Conservation (phyloP, 441 rosid species). For the Daphne laureola region DNA sequence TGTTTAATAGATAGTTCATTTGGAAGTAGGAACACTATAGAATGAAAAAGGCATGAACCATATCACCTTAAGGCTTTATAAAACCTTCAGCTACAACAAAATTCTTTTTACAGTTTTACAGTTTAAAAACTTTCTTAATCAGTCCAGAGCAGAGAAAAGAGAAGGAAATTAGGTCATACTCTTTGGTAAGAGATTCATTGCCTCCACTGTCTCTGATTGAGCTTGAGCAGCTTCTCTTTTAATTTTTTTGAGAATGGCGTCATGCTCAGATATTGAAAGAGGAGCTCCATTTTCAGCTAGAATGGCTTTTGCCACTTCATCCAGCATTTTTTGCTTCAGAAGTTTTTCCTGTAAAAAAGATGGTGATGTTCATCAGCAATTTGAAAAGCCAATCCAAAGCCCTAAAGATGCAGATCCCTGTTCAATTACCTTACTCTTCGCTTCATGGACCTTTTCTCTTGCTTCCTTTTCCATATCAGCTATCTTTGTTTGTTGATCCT, state of each 20-base stretch:
- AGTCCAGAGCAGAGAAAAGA: conserved; percentile 1
- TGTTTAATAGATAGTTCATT: no score
- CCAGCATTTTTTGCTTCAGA: conserved; percentile 44
- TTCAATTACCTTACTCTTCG: conserved; percentile 48
- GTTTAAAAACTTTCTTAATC: no score
- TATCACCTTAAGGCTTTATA: no score
- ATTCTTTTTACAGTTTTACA: no score
- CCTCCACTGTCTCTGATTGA: conserved; percentile 48
- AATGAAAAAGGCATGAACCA: no score
- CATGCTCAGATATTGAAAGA: conserved; percentile 48
- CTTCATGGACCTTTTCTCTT: conserved; percentile 39
- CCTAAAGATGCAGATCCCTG: conserved; percentile 1
- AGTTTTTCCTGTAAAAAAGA: conserved; percentile 37
- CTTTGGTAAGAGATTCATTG: conserved; percentile 26
- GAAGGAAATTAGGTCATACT: conserved; percentile 32
- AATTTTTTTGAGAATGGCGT: conserved; percentile 36
- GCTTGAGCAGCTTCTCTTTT: conserved; percentile 51
- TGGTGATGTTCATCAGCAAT: background rate
- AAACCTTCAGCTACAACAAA: no score
- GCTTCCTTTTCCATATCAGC: conserved; percentile 42
- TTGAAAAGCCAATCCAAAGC: conserved; percentile 1
- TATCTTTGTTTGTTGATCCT: conserved; percentile 35
- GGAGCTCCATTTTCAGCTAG: conserved; percentile 41
- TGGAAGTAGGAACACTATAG: no score
- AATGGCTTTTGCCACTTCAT: conserved; percentile 49